Base-by-base conservation (phyloP, 208 protist genomes). In the Kentomonas sorsogonicus region DNA sequence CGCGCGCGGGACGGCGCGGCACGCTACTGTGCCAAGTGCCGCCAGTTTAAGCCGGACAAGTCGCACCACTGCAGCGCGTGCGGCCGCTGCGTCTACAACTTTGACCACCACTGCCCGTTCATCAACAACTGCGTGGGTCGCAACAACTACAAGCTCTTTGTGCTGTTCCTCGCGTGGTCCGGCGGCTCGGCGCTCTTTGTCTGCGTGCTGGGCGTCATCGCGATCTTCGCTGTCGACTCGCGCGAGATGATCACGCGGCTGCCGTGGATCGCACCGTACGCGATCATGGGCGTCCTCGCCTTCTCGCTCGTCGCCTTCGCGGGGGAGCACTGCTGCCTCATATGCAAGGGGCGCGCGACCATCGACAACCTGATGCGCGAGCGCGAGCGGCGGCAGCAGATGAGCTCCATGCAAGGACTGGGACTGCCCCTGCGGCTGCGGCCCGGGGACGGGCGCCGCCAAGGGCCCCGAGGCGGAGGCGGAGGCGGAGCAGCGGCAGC, bases 41-140 rank as follows among this genome's bases (percentile, higher is more conserved):
- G 68, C 5, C 61, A 75, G 54, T 89, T 74, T 74, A 91, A 94
- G 61, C 86, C 86, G 10, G 78, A 84, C 27, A 30, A 69, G 29
- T 79, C 83, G 22, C 77, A 94, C 50, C 91, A 96, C 79, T 96
- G 91, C 72, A 53, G 63, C 25, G 34, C 53, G 9, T 96, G 91
- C 61, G 20, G 69, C 31, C 58, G 63, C 22, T 97, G 91, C 60
- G 82, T 94, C 13, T 74, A 73, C 39, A 38, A 73, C 48, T 90
- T 95, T 76, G 91, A 97, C 65, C 91, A 97, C 61, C 91, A 97
- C 67, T 97, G 91, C 64, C 72, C 71, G 15, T 91, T 72, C 16
- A 54, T 97, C 9, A 90, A 91, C 62, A 95, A 89, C 68, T 97
- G 91, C 52, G 82, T 96, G 1, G 86, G 86, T 0, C 66, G 76